Evolutionary conservation across 148 eudicot species (phyloP).

Genomic region (Vaccinium corymbosum): DNA sequence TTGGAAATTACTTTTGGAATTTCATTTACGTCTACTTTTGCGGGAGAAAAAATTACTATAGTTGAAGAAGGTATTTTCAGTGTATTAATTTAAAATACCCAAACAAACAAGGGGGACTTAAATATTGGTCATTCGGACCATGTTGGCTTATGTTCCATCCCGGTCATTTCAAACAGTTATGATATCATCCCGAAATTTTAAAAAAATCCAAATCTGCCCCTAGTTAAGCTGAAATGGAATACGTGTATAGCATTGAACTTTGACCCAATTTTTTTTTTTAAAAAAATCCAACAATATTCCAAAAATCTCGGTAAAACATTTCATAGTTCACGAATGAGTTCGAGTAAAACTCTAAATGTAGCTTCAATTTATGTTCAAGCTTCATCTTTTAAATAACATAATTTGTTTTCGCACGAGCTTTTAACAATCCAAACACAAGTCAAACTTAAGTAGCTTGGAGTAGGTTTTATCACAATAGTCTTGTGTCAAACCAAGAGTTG

Average conservation of each 20-base stretch:
- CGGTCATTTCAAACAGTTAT: background rate
- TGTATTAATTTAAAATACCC: no score
- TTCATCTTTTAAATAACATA: background rate
- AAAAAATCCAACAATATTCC: no score
- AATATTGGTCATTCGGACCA: no score
- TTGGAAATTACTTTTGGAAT: no score
- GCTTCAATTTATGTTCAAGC: background rate
- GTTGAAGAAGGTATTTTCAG: no score
- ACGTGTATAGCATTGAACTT: background rate
- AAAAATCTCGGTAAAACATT: no score
- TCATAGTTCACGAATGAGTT: background rate
- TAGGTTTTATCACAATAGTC: background rate
- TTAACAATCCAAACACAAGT: background rate
- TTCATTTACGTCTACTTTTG: no score
- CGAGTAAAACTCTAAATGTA: background rate
- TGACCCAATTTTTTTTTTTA: no score
- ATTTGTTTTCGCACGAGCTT: background rate
- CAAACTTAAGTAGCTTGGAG: background rate
- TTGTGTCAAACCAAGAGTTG: background rate
- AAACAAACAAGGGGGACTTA: no score
- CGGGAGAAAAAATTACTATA: no score
- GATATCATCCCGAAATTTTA: background rate
- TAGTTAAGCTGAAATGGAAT: background rate
- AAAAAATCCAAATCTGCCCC: background rate
- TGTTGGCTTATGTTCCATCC: background rate